Evolutionary conservation across 1,284 basidiomycete genomes (phyloP).

Genomic region (Flammula alnicola): DNA sequence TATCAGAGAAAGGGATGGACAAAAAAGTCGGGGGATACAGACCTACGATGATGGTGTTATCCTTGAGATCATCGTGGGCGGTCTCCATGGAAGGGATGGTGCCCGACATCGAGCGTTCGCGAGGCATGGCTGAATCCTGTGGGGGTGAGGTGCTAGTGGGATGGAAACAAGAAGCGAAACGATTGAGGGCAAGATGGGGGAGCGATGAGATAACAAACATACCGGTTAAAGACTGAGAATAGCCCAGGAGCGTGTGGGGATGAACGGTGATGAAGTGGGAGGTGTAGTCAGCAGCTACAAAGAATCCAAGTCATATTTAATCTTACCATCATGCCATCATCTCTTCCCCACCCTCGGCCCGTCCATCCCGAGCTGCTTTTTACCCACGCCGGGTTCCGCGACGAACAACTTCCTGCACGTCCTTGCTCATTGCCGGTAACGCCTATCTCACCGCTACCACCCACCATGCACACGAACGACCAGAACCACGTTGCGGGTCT

Average conservation of each 20-base stretch:
- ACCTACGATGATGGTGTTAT: slow-evolving; percentile 91
- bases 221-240: slow-evolving; percentile 12
- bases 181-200: slow-evolving; percentile 4
- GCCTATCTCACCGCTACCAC: slow-evolving; percentile 12
- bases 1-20: slow-evolving; percentile 6
- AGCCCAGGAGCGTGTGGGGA: slow-evolving; percentile 17
- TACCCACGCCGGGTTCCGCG: slow-evolving; percentile 22
- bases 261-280: slow-evolving; percentile 14
- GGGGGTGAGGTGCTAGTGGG: slow-evolving; percentile 13
- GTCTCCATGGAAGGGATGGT: slow-evolving; percentile 89
- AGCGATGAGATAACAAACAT: slow-evolving; percentile 13
- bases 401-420: not conserved
- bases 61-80: slow-evolving; percentile 71
- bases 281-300: slow-evolving; percentile 22
- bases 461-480: slow-evolving; percentile 26
- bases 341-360: slow-evolving; percentile 19
- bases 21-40: slow-evolving; percentile 34
- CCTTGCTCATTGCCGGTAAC: slow-evolving; percentile 18
- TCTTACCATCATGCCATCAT: slow-evolving; percentile 23
- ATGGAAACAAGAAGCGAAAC: too few relatives aligned
- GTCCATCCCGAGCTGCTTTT: slow-evolving; percentile 16
- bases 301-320: slow-evolving; percentile 13
- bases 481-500: slow-evolving; percentile 18
- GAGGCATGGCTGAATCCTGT: slow-evolving; percentile 40
- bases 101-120: slow-evolving; percentile 66